Base-by-base conservation (phyloP, 1,284 basidiomycete genomes). In the Sanguinoderma infundibulare region DNA sequence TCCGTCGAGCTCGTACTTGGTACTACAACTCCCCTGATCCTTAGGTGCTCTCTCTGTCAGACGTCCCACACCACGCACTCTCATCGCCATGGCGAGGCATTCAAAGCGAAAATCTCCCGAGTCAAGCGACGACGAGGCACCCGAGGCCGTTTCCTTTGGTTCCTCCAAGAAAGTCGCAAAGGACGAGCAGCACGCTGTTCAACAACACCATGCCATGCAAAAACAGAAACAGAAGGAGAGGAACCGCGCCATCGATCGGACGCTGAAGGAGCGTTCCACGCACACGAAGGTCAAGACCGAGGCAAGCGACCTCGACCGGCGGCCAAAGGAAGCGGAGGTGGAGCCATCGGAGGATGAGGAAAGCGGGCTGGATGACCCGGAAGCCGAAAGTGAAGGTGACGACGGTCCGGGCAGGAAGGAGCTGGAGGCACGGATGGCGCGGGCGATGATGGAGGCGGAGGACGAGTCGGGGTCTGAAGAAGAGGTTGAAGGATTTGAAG, bases 391-490 rank as follows among this genome's bases (percentile, higher is more conserved):
- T 35, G 53, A 53, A 7, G 57, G 57, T 17, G 67, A 55, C 10
- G 57, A 61, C 39, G 61, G 38, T 52, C 34, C 47, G 38, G 51
- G 55, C 17, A 46, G 55, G 54, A 50, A 57, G 35, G 71, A 69
- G 40, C 57, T 75, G 47, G 67, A 72, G 65, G 67, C 62, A 20
- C 61, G 75, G 57, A 77, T 76, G 74, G 69, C 70, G 54, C 64
- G 73, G 47, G 74, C 75, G 17, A 75, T 76, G 75, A 67, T 53
- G 46, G 72, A 76, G 55, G 73, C 74, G 24, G 69, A 68, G 46
- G 53, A 32, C 39, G 54, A 55, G 42, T 51, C 49, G 10, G 49
- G 32, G 20, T 32, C 49, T 22, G 71, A 69, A 32, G 74, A 74
- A 56, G 65, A 57, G 32, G 51, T 58, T 5, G 60, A 63, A 4